Conservation (phyloP, 2,329 filamentous ascomycete species). For the Colletotrichum eremochloae region DNA sequence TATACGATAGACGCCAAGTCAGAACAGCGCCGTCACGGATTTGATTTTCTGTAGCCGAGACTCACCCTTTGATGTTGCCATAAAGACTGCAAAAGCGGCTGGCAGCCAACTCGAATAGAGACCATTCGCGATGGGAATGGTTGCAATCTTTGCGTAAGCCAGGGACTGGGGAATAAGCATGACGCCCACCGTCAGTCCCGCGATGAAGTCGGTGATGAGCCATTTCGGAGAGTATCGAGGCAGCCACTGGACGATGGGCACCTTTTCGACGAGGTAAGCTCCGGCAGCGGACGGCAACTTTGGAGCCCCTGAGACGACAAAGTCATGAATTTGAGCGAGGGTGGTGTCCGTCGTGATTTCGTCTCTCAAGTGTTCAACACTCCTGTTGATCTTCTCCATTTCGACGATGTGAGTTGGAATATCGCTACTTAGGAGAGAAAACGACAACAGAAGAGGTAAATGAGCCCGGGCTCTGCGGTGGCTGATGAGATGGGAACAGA, state of each 20-base stretch:
- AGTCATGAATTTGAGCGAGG: conserved; percentile 49
- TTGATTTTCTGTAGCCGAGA: neutral
- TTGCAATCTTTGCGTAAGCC: conserved; percentile 74
- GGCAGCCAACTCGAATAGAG: conserved; percentile 73
- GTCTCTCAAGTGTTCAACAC: conserved; percentile 24
- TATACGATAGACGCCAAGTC: conserved; percentile 45
- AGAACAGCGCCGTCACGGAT: neutral
- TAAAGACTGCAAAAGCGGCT: conserved; percentile 68
- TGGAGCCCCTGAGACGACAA: conserved; percentile 48
- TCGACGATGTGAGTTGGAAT: neutral
- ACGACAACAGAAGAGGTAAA: neutral
- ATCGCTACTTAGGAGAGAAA: neutral
- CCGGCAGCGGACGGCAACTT: conserved; percentile 64
- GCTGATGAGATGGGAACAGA: conserved; percentile 23
- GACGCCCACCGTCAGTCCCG: conserved; percentile 71
- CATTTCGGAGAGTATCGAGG: conserved; percentile 72
- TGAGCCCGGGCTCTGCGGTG: neutral
- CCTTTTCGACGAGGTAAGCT: conserved; percentile 71
- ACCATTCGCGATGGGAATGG: conserved; percentile 71
- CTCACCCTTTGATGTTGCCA: conserved; percentile 73
- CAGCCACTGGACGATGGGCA: conserved; percentile 74
- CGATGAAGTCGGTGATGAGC: conserved; percentile 72
- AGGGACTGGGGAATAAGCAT: conserved; percentile 73
- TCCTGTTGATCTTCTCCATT: conserved; percentile 27
- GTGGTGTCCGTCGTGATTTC: conserved; percentile 50